phyloP scores from a whole-genome alignment of 257 asterid genomes.

The Nicotiana tabacum region DNA sequence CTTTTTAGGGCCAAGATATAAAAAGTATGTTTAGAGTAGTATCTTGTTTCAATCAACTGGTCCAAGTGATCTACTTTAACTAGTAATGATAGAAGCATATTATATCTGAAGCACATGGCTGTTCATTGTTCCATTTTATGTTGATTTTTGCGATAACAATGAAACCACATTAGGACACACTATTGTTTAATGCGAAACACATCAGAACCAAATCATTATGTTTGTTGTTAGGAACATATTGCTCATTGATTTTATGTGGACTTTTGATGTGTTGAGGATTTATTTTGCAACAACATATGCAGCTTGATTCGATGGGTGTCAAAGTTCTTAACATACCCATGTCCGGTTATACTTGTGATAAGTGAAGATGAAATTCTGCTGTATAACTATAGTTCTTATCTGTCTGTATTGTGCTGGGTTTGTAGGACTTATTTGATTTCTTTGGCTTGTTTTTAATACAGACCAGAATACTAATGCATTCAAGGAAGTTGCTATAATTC shows the following conservation, averaged over 20 bases:
- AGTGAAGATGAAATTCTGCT: background rate
- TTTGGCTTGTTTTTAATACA: conserved; percentile 20
- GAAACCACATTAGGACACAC: background rate
- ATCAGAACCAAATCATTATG: background rate
- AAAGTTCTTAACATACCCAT: background rate
- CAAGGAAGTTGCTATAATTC: conserved; percentile 90
- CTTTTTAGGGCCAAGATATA: background rate
- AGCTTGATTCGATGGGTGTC: background rate
- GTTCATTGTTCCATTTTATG: background rate
- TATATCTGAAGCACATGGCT: background rate
- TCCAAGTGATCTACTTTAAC: background rate
- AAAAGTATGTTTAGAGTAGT: too few relatives aligned
- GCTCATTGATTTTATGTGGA: background rate
- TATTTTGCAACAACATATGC: background rate
- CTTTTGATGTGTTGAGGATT: background rate
- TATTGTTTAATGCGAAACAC: background rate
- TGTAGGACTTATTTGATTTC: conserved; percentile 10
- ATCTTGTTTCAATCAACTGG: background rate
- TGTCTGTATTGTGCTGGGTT: background rate
- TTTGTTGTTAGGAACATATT: background rate
- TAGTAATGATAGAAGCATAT: background rate
- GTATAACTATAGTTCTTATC: background rate
- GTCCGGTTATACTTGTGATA: background rate
- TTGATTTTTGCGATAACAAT: background rate
- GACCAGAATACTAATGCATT: conserved; percentile 88